Evolutionary conservation across 1,284 basidiomycete genomes (phyloP).

Genomic region (Agroathelia rolfsii): DNA sequence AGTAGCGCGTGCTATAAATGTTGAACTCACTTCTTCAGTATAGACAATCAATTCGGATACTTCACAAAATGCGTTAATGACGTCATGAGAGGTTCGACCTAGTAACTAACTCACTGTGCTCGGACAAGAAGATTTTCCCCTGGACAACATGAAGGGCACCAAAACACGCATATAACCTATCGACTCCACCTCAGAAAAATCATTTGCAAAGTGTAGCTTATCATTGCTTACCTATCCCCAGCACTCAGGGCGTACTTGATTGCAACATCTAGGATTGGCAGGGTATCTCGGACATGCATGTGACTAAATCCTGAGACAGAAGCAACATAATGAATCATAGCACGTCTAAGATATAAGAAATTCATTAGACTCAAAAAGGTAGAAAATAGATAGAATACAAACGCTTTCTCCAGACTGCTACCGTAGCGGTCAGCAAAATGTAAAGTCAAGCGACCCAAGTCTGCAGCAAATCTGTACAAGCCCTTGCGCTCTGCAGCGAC

Average conservation of each 20-base stretch:
- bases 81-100: conserved; percentile 3
- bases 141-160: conserved; percentile 43
- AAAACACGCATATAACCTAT: conserved; percentile 51
- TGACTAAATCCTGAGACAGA: conserved; percentile 62
- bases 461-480: conserved; percentile 54
- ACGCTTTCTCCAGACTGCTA: conserved; percentile 59
- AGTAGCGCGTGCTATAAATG: conserved; percentile 2
- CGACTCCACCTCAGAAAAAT: conserved; percentile 1
- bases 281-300: conserved; percentile 49
- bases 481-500: conserved; percentile 50
- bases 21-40: conserved; percentile 47
- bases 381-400: conserved; percentile 9
- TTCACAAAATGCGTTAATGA: conserved; percentile 15
- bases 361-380: conserved; percentile 7
- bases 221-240: conserved; percentile 45
- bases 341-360: conserved; percentile 31
- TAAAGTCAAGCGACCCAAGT: conserved; percentile 56
- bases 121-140: conserved; percentile 49
- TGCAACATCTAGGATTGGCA: conserved; percentile 52
- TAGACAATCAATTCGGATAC: conserved; percentile 47
- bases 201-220: neutral
- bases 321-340: conserved; percentile 46
- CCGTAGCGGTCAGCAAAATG: conserved; percentile 55
- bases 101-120: conserved; percentile 38
- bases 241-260: conserved; percentile 55